Percentiles rank a stretch among this genome's conserved stretches.
Conservation (phyloP, 129 eudicot species). For the Artemisia annua region DNA sequence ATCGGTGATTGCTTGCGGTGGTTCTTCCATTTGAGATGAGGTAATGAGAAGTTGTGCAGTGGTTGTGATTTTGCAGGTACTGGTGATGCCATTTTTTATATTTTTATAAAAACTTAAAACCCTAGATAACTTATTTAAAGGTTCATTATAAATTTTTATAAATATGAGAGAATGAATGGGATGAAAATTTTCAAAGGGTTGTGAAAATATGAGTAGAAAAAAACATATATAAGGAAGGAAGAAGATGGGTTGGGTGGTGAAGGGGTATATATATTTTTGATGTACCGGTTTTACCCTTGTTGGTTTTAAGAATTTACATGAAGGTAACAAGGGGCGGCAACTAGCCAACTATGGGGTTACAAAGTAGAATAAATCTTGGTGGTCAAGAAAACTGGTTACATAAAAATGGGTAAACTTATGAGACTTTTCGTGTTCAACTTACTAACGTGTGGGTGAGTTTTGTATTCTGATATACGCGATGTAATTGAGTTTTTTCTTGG, state of each 20-base stretch:
- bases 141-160: not conserved
- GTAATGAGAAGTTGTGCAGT: constrained; percentile 66
- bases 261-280: not conserved
- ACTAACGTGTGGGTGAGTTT: too few species aligned
- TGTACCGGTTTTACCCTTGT: constrained; percentile 18
- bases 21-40: constrained; percentile 70
- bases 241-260: constrained; percentile 18
- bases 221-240: constrained; percentile 15
- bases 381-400: constrained; percentile 8
- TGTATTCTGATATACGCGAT: too few species aligned
- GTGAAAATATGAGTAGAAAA: not conserved
- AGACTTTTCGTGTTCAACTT: too few species aligned
- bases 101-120: constrained; percentile 15
- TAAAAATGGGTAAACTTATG: too few species aligned
- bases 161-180: constrained; percentile 6
- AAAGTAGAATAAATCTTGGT: not conserved
- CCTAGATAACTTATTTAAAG: constrained; percentile 7
- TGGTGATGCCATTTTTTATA: constrained; percentile 52
- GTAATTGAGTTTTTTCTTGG: too few species aligned
- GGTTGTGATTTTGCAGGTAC: constrained; percentile 69
- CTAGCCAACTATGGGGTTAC: not conserved
- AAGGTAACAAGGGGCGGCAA: too few species aligned
- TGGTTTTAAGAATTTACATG: not conserved
- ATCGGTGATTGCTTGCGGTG: constrained; percentile 16
- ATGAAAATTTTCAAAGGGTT: constrained; percentile 14